Evolutionary conservation across 2,329 filamentous ascomycete genomes (phyloP).

Genomic region (Monilinia aucupariae): DNA sequence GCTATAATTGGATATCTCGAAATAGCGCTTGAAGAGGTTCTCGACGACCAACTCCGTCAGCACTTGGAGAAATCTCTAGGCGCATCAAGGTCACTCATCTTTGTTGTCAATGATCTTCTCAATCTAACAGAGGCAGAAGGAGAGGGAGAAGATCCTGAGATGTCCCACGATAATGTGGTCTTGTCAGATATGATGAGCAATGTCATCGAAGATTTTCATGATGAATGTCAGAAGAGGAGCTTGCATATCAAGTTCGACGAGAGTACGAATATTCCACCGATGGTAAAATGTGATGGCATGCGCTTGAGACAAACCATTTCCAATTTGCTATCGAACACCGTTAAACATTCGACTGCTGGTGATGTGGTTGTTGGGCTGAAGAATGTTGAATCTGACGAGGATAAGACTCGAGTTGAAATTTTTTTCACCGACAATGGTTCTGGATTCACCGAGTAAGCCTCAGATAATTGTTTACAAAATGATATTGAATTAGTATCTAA

Average conservation of each 20-base stretch:
- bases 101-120: conserved; percentile 87
- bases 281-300: conserved; percentile 23
- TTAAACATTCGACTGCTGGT: conserved; percentile 22
- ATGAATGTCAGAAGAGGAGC: conserved; percentile 55
- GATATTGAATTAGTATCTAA: no score
- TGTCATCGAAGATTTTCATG: conserved; percentile 66
- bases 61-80: conserved; percentile 81
- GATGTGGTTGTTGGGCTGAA: conserved; percentile 20
- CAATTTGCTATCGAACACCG: conserved; percentile 26
- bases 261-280: conserved; percentile 18
- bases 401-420: conserved; percentile 22
- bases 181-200: conserved; percentile 65
- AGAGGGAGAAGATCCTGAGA: conserved; percentile 71
- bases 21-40: conserved; percentile 73
- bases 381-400: conserved; percentile 15
- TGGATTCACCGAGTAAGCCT: conserved; percentile 23
- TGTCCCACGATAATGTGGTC: conserved; percentile 78
- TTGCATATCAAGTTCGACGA: conserved; percentile 20
- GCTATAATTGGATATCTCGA: conserved; percentile 96
- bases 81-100: conserved; percentile 86
- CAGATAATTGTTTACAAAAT: background rate
- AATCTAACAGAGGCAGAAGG: conserved; percentile 86
- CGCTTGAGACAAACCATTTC: conserved; percentile 25
- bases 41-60: conserved; percentile 78
- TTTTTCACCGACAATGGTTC: conserved; percentile 24